Percentiles rank a stretch among this genome's conserved stretches.
These are phyloP conservation scores for Rhododendron ovatum DNA, from an alignment of 148 eudicot species.

Conservation along the genomic window DNA sequence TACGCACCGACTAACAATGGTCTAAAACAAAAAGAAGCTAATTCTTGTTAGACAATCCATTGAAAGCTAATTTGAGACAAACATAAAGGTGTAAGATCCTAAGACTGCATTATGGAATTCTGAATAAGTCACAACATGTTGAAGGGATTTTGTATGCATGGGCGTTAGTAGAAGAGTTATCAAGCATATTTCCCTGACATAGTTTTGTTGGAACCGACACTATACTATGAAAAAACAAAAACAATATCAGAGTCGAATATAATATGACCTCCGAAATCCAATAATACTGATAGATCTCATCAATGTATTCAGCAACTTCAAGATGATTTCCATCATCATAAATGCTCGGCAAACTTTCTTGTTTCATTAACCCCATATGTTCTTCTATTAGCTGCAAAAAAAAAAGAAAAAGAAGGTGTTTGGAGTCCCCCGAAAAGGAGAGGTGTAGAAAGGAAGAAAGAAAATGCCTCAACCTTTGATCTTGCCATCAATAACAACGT, in stretches of 20 bases:
- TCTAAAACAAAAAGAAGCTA: neutral
- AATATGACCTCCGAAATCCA: constrained; percentile 77
- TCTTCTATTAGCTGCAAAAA: constrained; percentile 46
- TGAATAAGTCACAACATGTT: neutral
- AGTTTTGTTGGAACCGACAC: neutral
- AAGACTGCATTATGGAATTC: neutral
- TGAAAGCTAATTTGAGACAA: neutral
- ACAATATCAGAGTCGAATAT: constrained; percentile 5
- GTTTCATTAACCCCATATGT: constrained; percentile 24
- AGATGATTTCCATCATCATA: constrained; percentile 76
- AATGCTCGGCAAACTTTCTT: constrained; percentile 48
- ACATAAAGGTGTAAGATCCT: neutral
- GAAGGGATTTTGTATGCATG: neutral
- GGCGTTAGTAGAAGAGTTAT: neutral
- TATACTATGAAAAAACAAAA: neutral
- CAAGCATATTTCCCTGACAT: neutral
- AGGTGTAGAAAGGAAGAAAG: neutral
- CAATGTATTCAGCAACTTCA: constrained; percentile 92
- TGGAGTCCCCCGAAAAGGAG: neutral
- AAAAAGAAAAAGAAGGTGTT: neutral
- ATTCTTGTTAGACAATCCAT: neutral
- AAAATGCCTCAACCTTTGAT: constrained; percentile 52
- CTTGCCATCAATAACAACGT: constrained; percentile 56
- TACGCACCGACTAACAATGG: neutral
- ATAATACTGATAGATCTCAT: constrained; percentile 83